Evolutionary conservation across 148 eudicot species (phyloP), one percentile per base, ranked within the genome.

Genomic region (Vaccinium corymbosum): DNA sequence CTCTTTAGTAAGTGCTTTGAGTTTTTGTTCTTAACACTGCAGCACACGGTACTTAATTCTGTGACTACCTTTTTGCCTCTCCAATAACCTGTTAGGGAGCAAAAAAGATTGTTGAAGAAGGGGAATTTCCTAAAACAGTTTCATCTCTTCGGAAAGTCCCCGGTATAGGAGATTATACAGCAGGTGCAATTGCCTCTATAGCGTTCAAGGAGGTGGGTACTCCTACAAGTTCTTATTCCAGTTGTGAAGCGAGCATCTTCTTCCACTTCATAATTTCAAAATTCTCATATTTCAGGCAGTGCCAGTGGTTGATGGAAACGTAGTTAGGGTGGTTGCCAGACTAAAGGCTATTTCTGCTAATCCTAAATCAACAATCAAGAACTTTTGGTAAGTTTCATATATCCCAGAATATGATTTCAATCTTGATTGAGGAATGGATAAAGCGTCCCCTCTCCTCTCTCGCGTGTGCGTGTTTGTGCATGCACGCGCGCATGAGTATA

Each of bases 281-380:
- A 80, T 49, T 70, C 78, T 77, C 57, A 12, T 81, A 64, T 87
- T 42, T 87, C 77, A 96, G 99, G 92, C 87, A 80, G 98, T 93
- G 88, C 99, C 99, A 61, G 94, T 96, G 55, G 99, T 96, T 86
- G 99, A 96, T 85, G 98, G 99, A 82, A 96, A 96, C 87, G 99
- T 96, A 55, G 87, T 96, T 80, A 89, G 99, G 89, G 99, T 96
- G 81, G 90, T 96, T 83, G 89, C 98, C 50, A 92, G 99, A 83
- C 84, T 92, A 61, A 96, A 91, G 88, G 90, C 99, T 85, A 94
- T 96, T 83, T 93, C 97, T 82, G 91, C 91, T 68, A 93, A 96
- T 86, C 97, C 99, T 59, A 96, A 96, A 88, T 74, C 32, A 56
- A 94, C 93, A 38, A 88, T 96, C 19, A 94, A 93, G 87, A 91